Evolutionary conservation across 2,329 filamentous ascomycete genomes (phyloP), one percentile per base, ranked within the genome.

Genomic region (Aspergillus latus): DNA sequence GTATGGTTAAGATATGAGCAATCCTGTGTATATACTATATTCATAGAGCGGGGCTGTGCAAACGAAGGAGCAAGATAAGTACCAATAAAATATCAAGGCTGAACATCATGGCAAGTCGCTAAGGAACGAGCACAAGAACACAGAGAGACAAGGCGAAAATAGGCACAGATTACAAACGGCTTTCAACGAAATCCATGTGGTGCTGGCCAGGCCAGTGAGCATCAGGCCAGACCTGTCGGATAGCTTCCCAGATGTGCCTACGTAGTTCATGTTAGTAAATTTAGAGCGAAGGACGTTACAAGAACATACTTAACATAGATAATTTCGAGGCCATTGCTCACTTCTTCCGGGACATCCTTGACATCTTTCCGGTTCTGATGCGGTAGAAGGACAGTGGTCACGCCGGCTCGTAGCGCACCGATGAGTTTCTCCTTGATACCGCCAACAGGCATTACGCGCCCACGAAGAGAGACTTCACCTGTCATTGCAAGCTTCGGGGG

Each of bases 401-500:
- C 93, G 29, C 94, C 94, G 1, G 94, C 94, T 54, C 93, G 84
- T 69, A 95, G 80, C 7, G 94, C 94, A 21, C 94, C 94, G 69
- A 99, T 97, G 52, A 97, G 82, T 75, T 99, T 99, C 84, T 99
- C 93, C 77, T 97, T 97, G 78, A 99, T 97, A 15, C 94, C 94
- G 52, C 94, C 94, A 36, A 99, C 94, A 28, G 93, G 91, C 75
- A 94, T 90, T 55, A 99, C 89, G 62, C 92, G 86, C 21, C 94
- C 94, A 42, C 94, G 85, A 28, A 99, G 84, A 55, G 89, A 91
- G 59, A 88, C 77, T 68, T 88, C 86, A 7, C 86, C 86, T 0
- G 94, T 99, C 94, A 99, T 99, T 43, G 94, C 94, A 74, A 99
- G 87, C 3, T 89, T 92, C 0, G 93, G 90, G 40, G 93, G 90